These are phyloP conservation scores for Aspergillus olivimuriae DNA, from an alignment of 495 filamentous ascomycete genomes.

Conservation along the genomic window DNA sequence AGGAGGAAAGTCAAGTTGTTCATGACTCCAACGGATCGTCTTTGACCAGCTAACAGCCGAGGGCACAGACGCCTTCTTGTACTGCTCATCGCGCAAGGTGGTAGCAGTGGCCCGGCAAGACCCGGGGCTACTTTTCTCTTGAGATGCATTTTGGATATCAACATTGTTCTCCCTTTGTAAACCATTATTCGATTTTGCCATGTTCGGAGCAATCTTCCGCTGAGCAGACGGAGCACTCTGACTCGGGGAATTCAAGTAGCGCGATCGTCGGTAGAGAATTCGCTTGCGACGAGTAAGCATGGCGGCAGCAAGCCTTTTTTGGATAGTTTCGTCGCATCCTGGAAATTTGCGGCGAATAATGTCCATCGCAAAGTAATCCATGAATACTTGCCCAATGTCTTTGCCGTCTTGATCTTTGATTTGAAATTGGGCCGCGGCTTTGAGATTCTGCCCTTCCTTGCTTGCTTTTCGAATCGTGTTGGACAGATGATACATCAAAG, in stretches of 20 bases:
- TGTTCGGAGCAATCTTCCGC: too few relatives aligned
- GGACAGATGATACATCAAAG: conserved; percentile 6
- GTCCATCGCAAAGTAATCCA: conserved; percentile 3
- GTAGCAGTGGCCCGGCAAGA: too few relatives aligned
- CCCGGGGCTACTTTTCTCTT: too few relatives aligned
- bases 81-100: too few relatives aligned
- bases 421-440: not conserved
- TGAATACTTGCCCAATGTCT: conserved; percentile 1
- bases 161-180: too few relatives aligned
- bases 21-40: too few relatives aligned
- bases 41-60: too few relatives aligned
- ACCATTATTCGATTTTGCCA: too few relatives aligned
- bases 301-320: not conserved
- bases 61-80: too few relatives aligned
- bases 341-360: conserved; percentile 5
- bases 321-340: not conserved
- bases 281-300: not conserved
- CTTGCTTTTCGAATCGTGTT: conserved; percentile 10
- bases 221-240: not conserved
- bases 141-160: too few relatives aligned
- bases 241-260: not conserved
- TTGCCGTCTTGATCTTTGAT: conserved; percentile 4
- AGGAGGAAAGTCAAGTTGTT: not conserved
- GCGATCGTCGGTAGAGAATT: not conserved
- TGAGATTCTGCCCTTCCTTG: not conserved